Evolutionary conservation across 257 asterid genomes (phyloP), one percentile per base, ranked within the genome.

Genomic region (Solanum chilense): DNA sequence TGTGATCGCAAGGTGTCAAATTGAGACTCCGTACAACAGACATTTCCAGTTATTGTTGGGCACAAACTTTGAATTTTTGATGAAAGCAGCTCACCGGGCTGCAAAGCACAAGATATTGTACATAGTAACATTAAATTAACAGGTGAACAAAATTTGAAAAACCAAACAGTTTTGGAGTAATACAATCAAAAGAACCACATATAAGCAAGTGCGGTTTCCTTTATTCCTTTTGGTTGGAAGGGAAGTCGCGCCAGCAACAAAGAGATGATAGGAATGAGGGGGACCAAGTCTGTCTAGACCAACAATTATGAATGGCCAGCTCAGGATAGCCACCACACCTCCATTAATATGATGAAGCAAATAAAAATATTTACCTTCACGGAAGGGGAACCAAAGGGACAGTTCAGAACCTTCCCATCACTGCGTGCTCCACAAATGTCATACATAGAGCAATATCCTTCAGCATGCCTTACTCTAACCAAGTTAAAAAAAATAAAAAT

Each of bases 21-120:
- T 91, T 97, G 99, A 47, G 83, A 85, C 93, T 93, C 99, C 12
- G 99, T 92, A 88, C 99, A 97, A 76, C 99, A 97, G 76, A 97
- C 93, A 88, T 95, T 94, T 85, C 99, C 98, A 47, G 96, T 95
- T 64, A 97, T 96, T 7, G 98, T 94, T 49, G 99, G 99, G 91
- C 99, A 97, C 91, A 97, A 92, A 92, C 99, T 97, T 89, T 97
- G 99, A 87, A 97, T 93, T 89, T 95, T 97, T 37, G 95, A 92
- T 27, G 99, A 94, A 69, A 95, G 93, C 86, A 97, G 88, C 62
- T 93, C 97, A 84, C 88, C 92, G 3, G 99, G 98, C 99, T 97
- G 96, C 86, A 70, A 74, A 86, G 41, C 58, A 84, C 20, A 89
- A 88, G 86, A 69, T 16, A 64, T 81, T 47, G 68, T 29, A 29